phyloP scores from a whole-genome alignment of 140 eudicot species.

The Erigeron philadelphicus region DNA sequence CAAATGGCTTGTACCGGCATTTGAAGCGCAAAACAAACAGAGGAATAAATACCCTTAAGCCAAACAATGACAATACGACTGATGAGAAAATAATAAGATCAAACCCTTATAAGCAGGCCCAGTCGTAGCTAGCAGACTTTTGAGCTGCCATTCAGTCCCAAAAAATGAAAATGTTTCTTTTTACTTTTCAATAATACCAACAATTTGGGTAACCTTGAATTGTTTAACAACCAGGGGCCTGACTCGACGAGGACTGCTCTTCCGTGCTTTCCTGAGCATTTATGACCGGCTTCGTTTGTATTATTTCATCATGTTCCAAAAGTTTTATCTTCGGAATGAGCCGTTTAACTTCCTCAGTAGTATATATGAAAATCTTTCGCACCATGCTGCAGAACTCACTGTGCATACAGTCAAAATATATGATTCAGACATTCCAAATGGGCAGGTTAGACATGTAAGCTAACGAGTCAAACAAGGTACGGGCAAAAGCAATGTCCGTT shows the following conservation, averaged over 20 bases:
- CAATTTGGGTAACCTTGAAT: not conserved
- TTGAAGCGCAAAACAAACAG: conserved; percentile 10
- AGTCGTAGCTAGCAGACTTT: conserved; percentile 4
- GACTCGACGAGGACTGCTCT: conserved; percentile 64
- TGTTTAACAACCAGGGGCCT: conserved; percentile 45
- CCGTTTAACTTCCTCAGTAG: conserved; percentile 77
- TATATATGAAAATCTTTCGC: conserved; percentile 74
- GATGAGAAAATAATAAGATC: conserved; percentile 13
- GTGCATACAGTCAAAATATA: conserved; percentile 18
- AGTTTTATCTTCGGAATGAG: conserved; percentile 75
- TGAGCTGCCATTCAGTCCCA: conserved; percentile 18
- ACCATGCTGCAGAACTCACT: conserved; percentile 96
- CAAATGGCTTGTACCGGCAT: not conserved
- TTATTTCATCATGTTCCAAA: conserved; percentile 44
- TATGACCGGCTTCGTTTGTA: conserved; percentile 37
- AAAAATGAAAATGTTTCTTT: not conserved
- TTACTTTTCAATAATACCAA: conserved; percentile 10
- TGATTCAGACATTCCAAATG: not conserved
- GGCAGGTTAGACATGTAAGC: not conserved
- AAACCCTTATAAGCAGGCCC: conserved; percentile 14
- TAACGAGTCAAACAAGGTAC: not conserved
- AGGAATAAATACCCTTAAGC: conserved; percentile 11
- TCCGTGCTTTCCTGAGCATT: conserved; percentile 54
- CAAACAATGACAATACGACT: conserved; percentile 17
- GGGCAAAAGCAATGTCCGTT: not conserved